phyloP scores from a whole-genome alignment of 2,329 filamentous ascomycete species.

The Aspergillus hortae region DNA sequence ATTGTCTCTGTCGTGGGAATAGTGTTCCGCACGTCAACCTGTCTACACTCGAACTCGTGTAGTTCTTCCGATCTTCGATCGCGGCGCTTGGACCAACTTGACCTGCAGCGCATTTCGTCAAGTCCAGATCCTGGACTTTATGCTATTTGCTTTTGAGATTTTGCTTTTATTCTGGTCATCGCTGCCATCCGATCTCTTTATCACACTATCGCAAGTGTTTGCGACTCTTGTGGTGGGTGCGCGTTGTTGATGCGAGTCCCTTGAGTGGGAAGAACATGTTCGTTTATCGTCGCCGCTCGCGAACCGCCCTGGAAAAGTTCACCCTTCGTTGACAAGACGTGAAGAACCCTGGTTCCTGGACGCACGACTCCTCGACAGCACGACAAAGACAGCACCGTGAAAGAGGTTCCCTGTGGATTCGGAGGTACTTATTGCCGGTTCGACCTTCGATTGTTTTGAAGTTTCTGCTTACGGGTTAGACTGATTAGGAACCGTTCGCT shows the following conservation, averaged over 20 bases:
- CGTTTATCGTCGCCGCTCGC: slow-evolving; percentile 2
- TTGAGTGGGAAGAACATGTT: slow-evolving; percentile 9
- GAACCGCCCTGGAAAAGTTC: slow-evolving; percentile 4
- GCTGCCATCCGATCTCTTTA: background rate
- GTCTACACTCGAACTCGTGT: too few species aligned
- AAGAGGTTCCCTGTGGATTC: background rate
- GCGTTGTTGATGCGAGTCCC: background rate
- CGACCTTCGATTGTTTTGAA: background rate
- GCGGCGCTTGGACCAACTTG: too few species aligned
- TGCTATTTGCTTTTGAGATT: too few species aligned
- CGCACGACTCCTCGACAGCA: too few species aligned
- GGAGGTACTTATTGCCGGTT: background rate
- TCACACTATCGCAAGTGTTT: background rate
- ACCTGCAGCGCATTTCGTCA: too few species aligned
- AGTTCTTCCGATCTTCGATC: too few species aligned
- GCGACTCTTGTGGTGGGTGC: background rate
- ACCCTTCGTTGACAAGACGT: background rate
- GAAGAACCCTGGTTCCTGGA: background rate
- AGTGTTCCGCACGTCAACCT: too few species aligned
- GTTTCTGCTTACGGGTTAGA: background rate
- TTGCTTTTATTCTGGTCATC: too few species aligned
- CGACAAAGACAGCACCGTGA: too few species aligned
- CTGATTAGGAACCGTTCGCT: background rate
- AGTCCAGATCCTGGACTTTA: background rate
- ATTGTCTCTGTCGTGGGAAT: too few species aligned